Evolutionary conservation across 2,329 filamentous ascomycete genomes (phyloP).

Genomic region (Trichophyton mentagrophytes): DNA sequence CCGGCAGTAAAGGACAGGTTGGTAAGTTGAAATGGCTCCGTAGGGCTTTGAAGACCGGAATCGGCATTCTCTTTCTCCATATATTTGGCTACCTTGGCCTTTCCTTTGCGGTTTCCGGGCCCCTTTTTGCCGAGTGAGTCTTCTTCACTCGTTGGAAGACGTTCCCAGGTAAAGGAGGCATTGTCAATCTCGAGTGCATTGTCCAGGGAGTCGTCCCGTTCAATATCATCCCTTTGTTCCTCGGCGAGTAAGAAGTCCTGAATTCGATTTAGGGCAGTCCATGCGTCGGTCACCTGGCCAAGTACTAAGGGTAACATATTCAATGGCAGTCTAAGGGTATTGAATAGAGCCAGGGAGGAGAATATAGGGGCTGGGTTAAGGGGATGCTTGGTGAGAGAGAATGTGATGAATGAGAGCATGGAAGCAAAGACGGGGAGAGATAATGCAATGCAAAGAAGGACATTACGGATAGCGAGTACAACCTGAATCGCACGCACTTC

Average conservation of each 20-base stretch:
- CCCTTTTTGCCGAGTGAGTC: constrained; percentile 13
- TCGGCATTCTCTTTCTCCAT: constrained; percentile 10
- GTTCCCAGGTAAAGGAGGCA: constrained; percentile 82
- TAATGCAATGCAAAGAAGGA: constrained; percentile 70
- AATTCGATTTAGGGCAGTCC: constrained; percentile 70
- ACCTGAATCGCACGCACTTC: constrained; percentile 80
- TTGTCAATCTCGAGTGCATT: constrained; percentile 54
- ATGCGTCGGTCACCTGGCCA: constrained; percentile 79
- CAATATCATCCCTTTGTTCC: constrained; percentile 62
- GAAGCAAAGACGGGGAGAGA: constrained; percentile 83
- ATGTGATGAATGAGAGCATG: constrained; percentile 87
- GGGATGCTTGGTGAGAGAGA: constrained; percentile 48
- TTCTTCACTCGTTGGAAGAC: constrained; percentile 17
- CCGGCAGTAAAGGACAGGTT: constrained; percentile 26
- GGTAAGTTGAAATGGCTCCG: constrained; percentile 31
- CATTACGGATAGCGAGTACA: constrained; percentile 70
- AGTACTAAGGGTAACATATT: constrained; percentile 81
- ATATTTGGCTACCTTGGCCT: not conserved
- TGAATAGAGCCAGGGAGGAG: constrained; percentile 88
- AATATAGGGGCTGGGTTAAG: constrained; percentile 71
- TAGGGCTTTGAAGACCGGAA: constrained; percentile 15
- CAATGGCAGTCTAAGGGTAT: constrained; percentile 75
- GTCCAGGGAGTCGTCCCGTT: constrained; percentile 40
- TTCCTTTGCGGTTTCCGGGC: not conserved
- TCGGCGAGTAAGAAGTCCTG: constrained; percentile 80